Conservation (phyloP, 2,329 filamentous ascomycete species). For the Bimuria novae-zelandiae region DNA sequence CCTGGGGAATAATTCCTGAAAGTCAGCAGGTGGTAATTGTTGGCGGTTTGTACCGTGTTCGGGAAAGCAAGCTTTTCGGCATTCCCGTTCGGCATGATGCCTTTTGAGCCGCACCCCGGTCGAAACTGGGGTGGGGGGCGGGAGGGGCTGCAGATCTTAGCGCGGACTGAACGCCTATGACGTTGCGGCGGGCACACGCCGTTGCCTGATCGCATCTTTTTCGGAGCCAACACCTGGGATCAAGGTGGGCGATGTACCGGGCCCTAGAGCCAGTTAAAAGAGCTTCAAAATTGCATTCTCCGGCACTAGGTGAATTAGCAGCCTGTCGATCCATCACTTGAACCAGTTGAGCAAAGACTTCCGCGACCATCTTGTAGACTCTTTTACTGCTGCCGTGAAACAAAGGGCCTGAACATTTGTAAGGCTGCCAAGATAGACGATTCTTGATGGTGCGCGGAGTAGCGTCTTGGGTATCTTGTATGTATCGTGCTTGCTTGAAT, state of each 20-base stretch:
- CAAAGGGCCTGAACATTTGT: too few species aligned
- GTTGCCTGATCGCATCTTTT: conserved; percentile 12
- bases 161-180: conserved; percentile 15
- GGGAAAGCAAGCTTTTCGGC: conserved; percentile 19
- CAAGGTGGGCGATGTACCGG: background rate
- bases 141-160: conserved; percentile 28
- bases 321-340: background rate
- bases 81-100: conserved; percentile 16
- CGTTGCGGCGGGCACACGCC: conserved; percentile 8
- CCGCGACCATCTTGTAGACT: conserved; percentile 1
- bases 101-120: conserved; percentile 20
- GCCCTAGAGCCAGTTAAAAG: background rate
- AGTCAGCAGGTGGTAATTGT: conserved; percentile 16
- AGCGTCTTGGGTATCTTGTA: conserved; percentile 5
- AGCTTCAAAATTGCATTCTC: background rate
- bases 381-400: too few species aligned
- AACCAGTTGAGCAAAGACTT: background rate
- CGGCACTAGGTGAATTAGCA: background rate
- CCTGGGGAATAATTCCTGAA: conserved; percentile 5
- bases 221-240: background rate
- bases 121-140: conserved; percentile 19
- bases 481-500: conserved; percentile 2
- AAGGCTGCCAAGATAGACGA: conserved; percentile 1
- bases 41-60: background rate
- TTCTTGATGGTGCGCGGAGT: conserved; percentile 2